Conservation (phyloP, 2,329 filamentous ascomycete species). For the Sclerotinia spermophila region DNA sequence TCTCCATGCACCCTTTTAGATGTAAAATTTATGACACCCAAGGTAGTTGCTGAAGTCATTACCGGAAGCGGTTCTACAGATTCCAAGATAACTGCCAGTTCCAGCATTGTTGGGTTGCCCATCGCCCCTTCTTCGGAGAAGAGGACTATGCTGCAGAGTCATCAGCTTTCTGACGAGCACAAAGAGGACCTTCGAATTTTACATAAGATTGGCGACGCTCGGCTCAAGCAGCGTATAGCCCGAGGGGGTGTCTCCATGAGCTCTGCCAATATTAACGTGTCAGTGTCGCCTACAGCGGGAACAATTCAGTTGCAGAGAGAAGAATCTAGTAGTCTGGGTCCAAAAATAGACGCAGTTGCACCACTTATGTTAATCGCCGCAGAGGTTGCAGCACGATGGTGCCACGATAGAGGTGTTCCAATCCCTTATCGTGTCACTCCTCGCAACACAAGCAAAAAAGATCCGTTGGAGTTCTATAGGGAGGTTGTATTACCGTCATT, state of each 20-base stretch:
- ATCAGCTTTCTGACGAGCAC: conserved; percentile 44
- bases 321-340: background rate
- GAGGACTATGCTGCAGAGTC: conserved; percentile 43
- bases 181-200: conserved; percentile 48
- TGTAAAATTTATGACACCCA: conserved; percentile 55
- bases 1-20: conserved; percentile 51
- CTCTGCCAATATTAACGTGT: background rate
- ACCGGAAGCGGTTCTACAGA: conserved; percentile 15
- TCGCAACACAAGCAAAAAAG: conserved; percentile 26
- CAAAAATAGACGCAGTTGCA: conserved; percentile 16
- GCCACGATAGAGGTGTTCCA: conserved; percentile 53
- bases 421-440: conserved; percentile 50
- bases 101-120: background rate
- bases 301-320: conserved; percentile 8
- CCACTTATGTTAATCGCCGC: conserved; percentile 59
- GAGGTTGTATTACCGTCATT: conserved; percentile 28
- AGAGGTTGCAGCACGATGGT: conserved; percentile 60
- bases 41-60: conserved; percentile 44
- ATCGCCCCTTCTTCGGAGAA: conserved; percentile 29
- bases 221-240: conserved; percentile 18
- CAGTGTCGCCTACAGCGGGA: background rate
- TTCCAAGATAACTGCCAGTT: conserved; percentile 22
- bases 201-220: conserved; percentile 45
- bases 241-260: conserved; percentile 17
- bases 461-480: conserved; percentile 30